Conservation (phyloP, 2,329 filamentous ascomycete genomes). For the Cladophialophora psammophila region DNA sequence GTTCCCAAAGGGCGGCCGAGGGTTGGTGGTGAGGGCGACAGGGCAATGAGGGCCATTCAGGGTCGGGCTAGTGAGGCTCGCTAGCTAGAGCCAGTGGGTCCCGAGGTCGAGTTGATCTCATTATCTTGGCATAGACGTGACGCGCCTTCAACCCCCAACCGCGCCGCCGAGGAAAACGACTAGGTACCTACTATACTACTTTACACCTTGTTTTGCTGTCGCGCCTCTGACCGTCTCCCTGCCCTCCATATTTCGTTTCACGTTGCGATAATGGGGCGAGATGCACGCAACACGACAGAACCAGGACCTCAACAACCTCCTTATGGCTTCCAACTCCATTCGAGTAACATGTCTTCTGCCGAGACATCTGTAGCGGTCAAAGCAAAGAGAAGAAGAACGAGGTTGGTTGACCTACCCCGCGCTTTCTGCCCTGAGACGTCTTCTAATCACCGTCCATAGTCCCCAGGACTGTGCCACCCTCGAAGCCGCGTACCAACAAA, state of each 20-base stretch:
- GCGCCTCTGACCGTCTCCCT: conserved; percentile 7
- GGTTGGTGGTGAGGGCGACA: too few species aligned
- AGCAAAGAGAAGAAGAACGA: conserved; percentile 38
- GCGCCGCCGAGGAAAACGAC: background rate
- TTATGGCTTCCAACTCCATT: conserved; percentile 27
- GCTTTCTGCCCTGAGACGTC: background rate
- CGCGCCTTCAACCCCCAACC: conserved; percentile 2
- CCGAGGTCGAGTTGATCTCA: conserved; percentile 5
- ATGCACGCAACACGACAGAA: conserved; percentile 6
- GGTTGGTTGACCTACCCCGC: conserved; percentile 22
- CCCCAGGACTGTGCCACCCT: conserved; percentile 88
- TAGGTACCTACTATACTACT: background rate
- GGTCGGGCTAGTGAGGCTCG: too few species aligned
- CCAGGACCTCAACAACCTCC: conserved; percentile 13
- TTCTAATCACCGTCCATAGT: conserved; percentile 54
- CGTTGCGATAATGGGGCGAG: conserved; percentile 20
- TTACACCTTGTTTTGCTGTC: conserved; percentile 19
- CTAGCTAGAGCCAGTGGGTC: background rate
- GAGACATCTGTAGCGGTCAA: conserved; percentile 20
- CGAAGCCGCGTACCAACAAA: conserved; percentile 81
- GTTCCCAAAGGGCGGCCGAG: too few species aligned
- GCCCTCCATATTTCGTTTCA: background rate
- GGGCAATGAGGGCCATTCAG: too few species aligned
- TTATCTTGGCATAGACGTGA: conserved; percentile 18
- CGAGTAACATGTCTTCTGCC: conserved; percentile 19